These are phyloP conservation scores for Rhododendron griersonianum DNA, from an alignment of 148 eudicot species.

Conservation along the genomic window DNA sequence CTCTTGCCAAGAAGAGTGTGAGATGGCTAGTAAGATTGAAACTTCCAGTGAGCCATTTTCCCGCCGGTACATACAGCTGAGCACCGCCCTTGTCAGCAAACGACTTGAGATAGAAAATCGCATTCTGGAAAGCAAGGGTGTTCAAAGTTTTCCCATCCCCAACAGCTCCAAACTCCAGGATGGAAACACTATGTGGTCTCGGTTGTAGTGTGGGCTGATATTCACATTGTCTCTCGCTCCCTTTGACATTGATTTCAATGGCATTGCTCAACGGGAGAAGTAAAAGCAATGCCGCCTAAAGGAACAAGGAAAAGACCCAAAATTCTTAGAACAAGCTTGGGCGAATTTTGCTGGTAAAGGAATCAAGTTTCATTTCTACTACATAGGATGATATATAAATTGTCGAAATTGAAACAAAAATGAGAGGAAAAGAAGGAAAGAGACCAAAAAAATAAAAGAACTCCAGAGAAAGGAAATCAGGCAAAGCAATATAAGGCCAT, in stretches of 20 bases:
- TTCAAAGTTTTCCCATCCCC: slow-evolving; percentile 60
- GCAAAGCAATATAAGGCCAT: background rate
- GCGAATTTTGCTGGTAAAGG: background rate
- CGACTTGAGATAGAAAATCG: slow-evolving; percentile 55
- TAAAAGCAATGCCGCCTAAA: slow-evolving; percentile 45
- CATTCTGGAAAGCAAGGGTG: slow-evolving; percentile 57
- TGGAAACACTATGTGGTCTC: slow-evolving; percentile 62
- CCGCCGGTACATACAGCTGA: slow-evolving; percentile 52
- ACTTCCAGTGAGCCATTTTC: slow-evolving; percentile 58
- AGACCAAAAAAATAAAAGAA: too few species aligned
- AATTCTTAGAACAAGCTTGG: background rate
- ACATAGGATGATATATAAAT: background rate
- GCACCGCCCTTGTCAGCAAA: slow-evolving; percentile 69
- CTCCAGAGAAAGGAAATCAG: background rate
- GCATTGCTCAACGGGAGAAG: slow-evolving; percentile 30
- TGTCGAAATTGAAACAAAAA: background rate
- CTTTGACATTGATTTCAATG: slow-evolving; percentile 18
- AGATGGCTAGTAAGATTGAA: slow-evolving; percentile 63
- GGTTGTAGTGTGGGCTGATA: slow-evolving; percentile 39
- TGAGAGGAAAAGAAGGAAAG: background rate
- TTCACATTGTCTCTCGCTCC: slow-evolving; percentile 35
- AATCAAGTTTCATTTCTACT: background rate
- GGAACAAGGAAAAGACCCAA: background rate
- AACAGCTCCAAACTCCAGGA: slow-evolving; percentile 55
- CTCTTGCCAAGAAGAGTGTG: slow-evolving; percentile 59